Conservation (phyloP, 2,329 filamentous ascomycete species). For the Pseudogymnoascus destructans region DNA sequence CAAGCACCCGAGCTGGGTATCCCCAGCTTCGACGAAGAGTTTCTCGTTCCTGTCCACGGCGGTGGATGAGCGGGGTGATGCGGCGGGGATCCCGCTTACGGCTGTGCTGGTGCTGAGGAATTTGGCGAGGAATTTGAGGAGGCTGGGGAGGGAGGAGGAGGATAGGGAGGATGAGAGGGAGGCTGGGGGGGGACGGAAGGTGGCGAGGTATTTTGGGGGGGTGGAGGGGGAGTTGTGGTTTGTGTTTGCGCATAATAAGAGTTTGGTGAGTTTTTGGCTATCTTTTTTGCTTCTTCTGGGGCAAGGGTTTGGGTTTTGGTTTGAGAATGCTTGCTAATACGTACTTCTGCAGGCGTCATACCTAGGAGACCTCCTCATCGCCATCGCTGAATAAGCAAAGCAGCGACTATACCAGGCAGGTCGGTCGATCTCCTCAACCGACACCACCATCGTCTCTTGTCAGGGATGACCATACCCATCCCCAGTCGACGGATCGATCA, state of each 20-base stretch:
- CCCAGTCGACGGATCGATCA: neutral
- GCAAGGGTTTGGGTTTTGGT: too few relatives aligned
- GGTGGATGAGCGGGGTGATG: constrained; percentile 43
- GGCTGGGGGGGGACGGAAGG: constrained; percentile 41
- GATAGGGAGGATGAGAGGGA: constrained; percentile 39
- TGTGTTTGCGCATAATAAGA: constrained; percentile 55
- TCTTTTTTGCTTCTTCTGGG: neutral
- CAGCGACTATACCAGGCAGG: neutral
- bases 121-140: constrained; percentile 54
- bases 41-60: constrained; percentile 44
- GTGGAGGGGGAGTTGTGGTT: constrained; percentile 52
- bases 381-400: neutral
- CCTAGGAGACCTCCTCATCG: neutral
- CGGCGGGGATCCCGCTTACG: constrained; percentile 66
- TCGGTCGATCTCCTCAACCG: neutral
- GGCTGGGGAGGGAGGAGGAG: constrained; percentile 45
- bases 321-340: neutral
- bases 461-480: neutral
- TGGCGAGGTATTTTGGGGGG: constrained; percentile 54
- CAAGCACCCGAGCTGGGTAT: constrained; percentile 19
- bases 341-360: neutral
- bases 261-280: constrained; percentile 35
- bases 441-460: neutral
- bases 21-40: constrained; percentile 37
- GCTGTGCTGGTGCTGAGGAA: constrained; percentile 68